A percentile compares a stretch with the other conserved stretches of the same genome.
Conservation (phyloP, 805 yeast genomes). For the Saccharomycopsis fodiens region DNA sequence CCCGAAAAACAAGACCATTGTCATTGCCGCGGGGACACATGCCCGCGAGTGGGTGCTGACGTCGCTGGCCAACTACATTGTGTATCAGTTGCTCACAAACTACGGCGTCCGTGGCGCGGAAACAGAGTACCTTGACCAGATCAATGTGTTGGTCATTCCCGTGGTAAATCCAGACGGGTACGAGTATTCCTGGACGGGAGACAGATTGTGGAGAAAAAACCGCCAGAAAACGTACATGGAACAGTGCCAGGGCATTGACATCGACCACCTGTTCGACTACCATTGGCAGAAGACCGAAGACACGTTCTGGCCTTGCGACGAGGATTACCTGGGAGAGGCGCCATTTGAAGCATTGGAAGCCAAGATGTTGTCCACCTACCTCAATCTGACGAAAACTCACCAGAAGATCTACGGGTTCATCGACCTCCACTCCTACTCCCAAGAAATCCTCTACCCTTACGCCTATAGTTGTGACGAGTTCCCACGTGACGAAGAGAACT, state of each 20-base stretch:
- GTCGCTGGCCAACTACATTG: slow-evolving; percentile 54
- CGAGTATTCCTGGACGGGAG: slow-evolving; percentile 69
- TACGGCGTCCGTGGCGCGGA: slow-evolving; percentile 35
- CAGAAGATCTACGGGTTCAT: slow-evolving; percentile 68
- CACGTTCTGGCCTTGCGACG: slow-evolving; percentile 60
- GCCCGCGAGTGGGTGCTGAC: slow-evolving; percentile 88
- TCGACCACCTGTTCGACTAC: slow-evolving; percentile 75
- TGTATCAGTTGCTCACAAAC: slow-evolving; percentile 40
- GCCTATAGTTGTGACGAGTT: slow-evolving; percentile 66
- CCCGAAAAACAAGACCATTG: slow-evolving; percentile 53
- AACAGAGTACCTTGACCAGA: slow-evolving; percentile 40
- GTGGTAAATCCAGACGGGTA: slow-evolving; percentile 91
- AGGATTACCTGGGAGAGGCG: slow-evolving; percentile 69
- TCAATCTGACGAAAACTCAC: slow-evolving; percentile 36
- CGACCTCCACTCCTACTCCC: slow-evolving; percentile 81
- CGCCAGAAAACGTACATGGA: slow-evolving; percentile 66
- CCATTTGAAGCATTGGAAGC: slow-evolving; percentile 65
- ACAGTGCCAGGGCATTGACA: slow-evolving; percentile 73
- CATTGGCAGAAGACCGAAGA: slow-evolving; percentile 60
- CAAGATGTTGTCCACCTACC: slow-evolving; percentile 37
- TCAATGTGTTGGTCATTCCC: slow-evolving; percentile 75
- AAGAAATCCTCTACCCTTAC: slow-evolving; percentile 75
- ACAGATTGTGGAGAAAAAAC: slow-evolving; percentile 84
- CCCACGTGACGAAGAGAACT: slow-evolving; percentile 76
- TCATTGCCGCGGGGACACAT: slow-evolving; percentile 78